Evolutionary conservation across 2,329 filamentous ascomycete genomes (phyloP).

Genomic region (Stemphylium vesicarium): DNA sequence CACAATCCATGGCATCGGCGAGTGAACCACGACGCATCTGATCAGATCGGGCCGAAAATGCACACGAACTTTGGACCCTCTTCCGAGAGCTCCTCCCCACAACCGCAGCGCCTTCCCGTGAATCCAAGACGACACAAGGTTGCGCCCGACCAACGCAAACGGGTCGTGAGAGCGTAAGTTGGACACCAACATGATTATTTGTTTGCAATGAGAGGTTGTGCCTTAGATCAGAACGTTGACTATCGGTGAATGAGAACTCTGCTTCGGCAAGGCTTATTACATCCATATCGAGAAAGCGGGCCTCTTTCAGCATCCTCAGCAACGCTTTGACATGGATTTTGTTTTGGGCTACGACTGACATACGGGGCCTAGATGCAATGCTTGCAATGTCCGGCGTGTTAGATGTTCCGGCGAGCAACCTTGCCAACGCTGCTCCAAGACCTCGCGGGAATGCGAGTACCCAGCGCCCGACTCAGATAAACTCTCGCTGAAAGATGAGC

Average conservation of each 20-base stretch:
- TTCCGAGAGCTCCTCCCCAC: slow-evolving; percentile 16
- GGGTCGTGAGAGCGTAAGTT: slow-evolving; percentile 32
- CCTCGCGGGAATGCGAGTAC: slow-evolving; percentile 31
- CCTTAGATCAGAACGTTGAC: neutral
- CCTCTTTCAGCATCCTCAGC: neutral
- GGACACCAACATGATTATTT: neutral
- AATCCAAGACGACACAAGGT: slow-evolving; percentile 35
- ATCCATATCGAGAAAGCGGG: neutral
- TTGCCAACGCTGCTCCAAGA: slow-evolving; percentile 29
- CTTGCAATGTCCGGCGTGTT: slow-evolving; percentile 34
- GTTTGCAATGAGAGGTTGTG: neutral
- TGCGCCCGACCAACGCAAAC: slow-evolving; percentile 28
- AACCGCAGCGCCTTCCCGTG: slow-evolving; percentile 27
- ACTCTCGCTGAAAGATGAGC: slow-evolving; percentile 26
- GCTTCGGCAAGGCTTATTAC: neutral
- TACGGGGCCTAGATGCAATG: slow-evolving; percentile 29
- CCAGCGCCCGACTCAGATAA: slow-evolving; percentile 28
- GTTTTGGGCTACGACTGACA: slow-evolving; percentile 6
- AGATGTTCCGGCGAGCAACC: slow-evolving; percentile 37
- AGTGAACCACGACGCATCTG: slow-evolving; percentile 10
- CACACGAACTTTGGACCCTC: slow-evolving; percentile 13
- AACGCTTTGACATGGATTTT: neutral
- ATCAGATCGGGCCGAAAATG: slow-evolving; percentile 16
- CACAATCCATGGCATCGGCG: slow-evolving; percentile 8
- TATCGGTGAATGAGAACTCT: neutral